Evolutionary conservation across 2,329 filamentous ascomycete genomes (phyloP).

Genomic region (Ceratocystis lukuohia): DNA sequence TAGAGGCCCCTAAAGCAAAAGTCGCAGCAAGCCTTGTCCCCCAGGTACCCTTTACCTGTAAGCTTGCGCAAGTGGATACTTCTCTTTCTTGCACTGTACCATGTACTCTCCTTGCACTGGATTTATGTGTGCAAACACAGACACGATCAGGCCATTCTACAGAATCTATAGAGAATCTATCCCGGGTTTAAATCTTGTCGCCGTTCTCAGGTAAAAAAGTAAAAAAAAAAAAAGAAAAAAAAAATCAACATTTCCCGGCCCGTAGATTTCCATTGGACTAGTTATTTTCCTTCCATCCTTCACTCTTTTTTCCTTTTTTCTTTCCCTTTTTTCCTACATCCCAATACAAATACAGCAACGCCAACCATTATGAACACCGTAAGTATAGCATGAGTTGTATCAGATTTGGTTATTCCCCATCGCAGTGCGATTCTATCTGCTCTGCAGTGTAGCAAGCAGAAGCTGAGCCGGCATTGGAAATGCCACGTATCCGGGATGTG

Average conservation of each 20-base stretch:
- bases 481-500: not conserved
- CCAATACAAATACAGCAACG: constrained; percentile 6
- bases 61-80: not conserved
- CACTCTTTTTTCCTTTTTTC: not conserved
- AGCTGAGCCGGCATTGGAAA: not conserved
- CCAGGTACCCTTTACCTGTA: not conserved
- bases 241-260: too few species aligned
- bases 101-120: not conserved
- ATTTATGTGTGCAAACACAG: not conserved
- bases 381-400: constrained; percentile 23
- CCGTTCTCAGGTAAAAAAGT: not conserved
- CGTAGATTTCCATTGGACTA: not conserved
- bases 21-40: not conserved
- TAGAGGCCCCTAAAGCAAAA: not conserved
- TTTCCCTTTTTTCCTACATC: not conserved
- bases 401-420: too few species aligned
- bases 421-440: not conserved
- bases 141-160: not conserved
- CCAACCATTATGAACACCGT: constrained; percentile 41
- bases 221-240: not conserved
- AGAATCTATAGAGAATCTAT: not conserved
- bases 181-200: constrained; percentile 1
- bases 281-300: not conserved
- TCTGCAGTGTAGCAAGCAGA: not conserved
- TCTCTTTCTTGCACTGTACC: not conserved